Evolutionary conservation across 2,329 filamentous ascomycete species (phyloP), one percentile per base, ranked within the genome.

Genomic region (Emericellopsis cladophorae): DNA sequence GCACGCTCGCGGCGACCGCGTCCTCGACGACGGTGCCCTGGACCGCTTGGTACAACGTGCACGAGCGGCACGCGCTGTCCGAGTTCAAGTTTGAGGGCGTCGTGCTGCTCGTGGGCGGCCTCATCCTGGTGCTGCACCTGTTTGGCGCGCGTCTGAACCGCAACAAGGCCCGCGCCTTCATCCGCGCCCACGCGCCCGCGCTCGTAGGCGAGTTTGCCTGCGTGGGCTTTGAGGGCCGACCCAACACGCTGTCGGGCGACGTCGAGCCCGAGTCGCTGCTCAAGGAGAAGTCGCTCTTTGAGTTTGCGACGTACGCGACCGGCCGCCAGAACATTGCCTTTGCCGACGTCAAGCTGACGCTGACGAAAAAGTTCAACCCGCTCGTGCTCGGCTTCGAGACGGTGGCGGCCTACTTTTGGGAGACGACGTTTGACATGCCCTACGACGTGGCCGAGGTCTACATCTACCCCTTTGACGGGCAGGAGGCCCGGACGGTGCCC

Each of bases 41-140:
- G 62, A 95, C 88, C 40, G 87, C 86, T 69, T 98, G 92, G 92
- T 98, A 96, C 67, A 87, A 88, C 42, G 70, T 96, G 46, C 92
- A 94, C 74, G 89, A 96, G 74, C 87, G 92, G 55, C 80, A 89
- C 54, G 79, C 79, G 22, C 67, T 81, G 45, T 73, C 72, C 54
- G 92, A 98, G 60, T 98, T 98, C 72, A 79, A 79, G 64, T 74
- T 81, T 53, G 92, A 98, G 67, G 82, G 84, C 44, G 66, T 88
- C 58, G 84, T 98, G 53, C 66, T 95, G 45, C 74, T 76, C 29
- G 70, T 88, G 54, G 76, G 95, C 51, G 55, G 80, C 41, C 49
- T 94, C 40, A 74, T 95, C 48, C 69, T 95, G 48, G 58, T 80
- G 34, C 66, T 94, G 47, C 89, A 96, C 59, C 64, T 93, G 54